phyloP scores from a whole-genome alignment of 345 rosid genomes.

The Murraya koenigii region DNA sequence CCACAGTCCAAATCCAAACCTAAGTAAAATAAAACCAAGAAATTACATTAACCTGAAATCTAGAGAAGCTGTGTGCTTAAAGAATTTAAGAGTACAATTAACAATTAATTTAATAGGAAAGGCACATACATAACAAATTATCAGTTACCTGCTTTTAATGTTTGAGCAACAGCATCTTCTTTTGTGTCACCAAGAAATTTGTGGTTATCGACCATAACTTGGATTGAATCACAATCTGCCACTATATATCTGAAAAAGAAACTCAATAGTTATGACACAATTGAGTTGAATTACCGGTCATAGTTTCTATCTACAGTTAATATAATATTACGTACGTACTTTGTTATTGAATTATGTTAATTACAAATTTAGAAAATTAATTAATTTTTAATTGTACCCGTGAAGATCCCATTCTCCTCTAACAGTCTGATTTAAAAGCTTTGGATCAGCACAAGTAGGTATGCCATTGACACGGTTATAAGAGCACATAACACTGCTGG shows the following conservation, averaged over 20 bases:
- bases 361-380: no score
- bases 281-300: no score
- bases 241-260: constrained; percentile 41
- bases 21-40: no score
- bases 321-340: neutral
- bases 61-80: no score
- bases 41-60: no score
- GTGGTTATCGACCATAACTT: constrained; percentile 45
- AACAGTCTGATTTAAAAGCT: constrained; percentile 31
- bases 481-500: constrained; percentile 51
- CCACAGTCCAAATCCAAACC: constrained; percentile 74
- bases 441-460: constrained; percentile 46
- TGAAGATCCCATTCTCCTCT: constrained; percentile 53
- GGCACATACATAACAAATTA: no score
- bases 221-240: constrained; percentile 49
- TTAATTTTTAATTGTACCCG: constrained; percentile 28
- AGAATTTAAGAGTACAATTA: no score
- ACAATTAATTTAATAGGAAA: no score
- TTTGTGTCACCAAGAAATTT: constrained; percentile 38
- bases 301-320: no score
- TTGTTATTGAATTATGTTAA: no score
- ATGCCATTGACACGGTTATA: constrained; percentile 41
- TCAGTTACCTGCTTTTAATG: constrained; percentile 45
- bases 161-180: constrained; percentile 54
- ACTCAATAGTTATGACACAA: no score